Evolutionary conservation across 2,329 filamentous ascomycete species (phyloP).

Genomic region (Drechmeria coniospora): DNA sequence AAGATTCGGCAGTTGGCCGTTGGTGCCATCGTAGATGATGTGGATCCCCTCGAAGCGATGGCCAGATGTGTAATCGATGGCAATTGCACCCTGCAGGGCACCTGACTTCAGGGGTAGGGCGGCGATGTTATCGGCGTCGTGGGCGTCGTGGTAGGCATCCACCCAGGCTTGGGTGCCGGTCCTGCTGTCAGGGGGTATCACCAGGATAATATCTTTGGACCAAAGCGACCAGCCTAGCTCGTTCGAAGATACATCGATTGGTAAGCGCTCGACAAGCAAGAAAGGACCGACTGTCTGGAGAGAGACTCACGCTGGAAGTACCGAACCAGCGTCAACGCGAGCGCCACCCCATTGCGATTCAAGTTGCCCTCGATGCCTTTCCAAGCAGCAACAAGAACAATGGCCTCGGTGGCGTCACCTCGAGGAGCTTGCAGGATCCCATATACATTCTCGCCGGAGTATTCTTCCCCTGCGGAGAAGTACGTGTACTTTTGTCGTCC

Average conservation of each 20-base stretch:
- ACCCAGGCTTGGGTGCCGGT: slow-evolving; percentile 93
- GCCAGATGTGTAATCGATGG: slow-evolving; percentile 83
- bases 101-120: slow-evolving; percentile 81
- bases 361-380: slow-evolving; percentile 61
- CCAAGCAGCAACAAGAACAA: slow-evolving; percentile 85
- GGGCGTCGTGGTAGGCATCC: slow-evolving; percentile 88
- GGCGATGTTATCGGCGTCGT: slow-evolving; percentile 54
- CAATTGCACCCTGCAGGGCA: slow-evolving; percentile 79
- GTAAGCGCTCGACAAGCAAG: too few relatives aligned
- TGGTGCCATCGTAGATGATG: slow-evolving; percentile 87
- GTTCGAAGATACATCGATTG: background rate
- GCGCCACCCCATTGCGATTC: slow-evolving; percentile 75
- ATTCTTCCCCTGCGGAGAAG: slow-evolving; percentile 55
- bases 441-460: slow-evolving; percentile 80
- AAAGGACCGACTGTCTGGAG: background rate
- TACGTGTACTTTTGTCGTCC: slow-evolving; percentile 83
- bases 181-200: slow-evolving; percentile 77
- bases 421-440: slow-evolving; percentile 84
- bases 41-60: slow-evolving; percentile 77
- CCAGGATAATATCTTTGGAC: slow-evolving; percentile 95
- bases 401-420: slow-evolving; percentile 91
- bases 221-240: slow-evolving; percentile 75
- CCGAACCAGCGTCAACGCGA: slow-evolving; percentile 72
- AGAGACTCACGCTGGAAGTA: slow-evolving; percentile 67
- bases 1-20: slow-evolving; percentile 87